These are phyloP conservation scores for Naegleria fowleri DNA, from an alignment of 208 protist species.

Conservation along the genomic window DNA sequence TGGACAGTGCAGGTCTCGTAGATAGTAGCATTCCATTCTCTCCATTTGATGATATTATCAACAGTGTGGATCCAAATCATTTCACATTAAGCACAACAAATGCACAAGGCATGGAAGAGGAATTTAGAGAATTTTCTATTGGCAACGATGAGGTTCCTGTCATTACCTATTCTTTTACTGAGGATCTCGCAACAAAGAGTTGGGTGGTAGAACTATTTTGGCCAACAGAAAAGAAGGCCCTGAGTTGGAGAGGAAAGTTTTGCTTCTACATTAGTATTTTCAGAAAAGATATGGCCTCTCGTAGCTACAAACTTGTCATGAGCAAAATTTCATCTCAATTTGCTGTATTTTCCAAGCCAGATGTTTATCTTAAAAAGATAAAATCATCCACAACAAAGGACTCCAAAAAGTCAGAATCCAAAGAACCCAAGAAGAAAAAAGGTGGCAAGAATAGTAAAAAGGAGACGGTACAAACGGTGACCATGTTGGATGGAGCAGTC, in stretches of 20 bases:
- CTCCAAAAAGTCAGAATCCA: neutral
- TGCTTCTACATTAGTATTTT: constrained; percentile 5
- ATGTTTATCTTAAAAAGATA: constrained; percentile 24
- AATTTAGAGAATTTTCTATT: constrained; percentile 21
- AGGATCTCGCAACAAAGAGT: neutral
- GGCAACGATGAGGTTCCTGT: neutral
- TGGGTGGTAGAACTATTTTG: neutral
- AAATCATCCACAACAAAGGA: neutral
- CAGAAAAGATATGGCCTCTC: neutral
- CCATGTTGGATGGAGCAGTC: no score
- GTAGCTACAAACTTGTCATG: neutral
- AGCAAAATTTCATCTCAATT: constrained; percentile 19
- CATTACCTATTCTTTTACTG: constrained; percentile 12
- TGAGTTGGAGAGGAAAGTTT: constrained; percentile 28
- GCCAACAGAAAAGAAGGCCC: neutral
- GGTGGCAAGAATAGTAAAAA: no score
- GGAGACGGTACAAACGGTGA: no score
- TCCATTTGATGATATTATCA: neutral
- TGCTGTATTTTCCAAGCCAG: constrained; percentile 19
- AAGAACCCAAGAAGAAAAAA: no score
- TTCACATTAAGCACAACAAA: neutral
- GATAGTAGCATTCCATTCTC: neutral
- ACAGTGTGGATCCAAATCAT: neutral
- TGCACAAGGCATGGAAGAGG: neutral
- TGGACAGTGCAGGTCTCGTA: neutral